phyloP scores from a whole-genome alignment of 1,284 basidiomycete species.

The Boletus mariae region DNA sequence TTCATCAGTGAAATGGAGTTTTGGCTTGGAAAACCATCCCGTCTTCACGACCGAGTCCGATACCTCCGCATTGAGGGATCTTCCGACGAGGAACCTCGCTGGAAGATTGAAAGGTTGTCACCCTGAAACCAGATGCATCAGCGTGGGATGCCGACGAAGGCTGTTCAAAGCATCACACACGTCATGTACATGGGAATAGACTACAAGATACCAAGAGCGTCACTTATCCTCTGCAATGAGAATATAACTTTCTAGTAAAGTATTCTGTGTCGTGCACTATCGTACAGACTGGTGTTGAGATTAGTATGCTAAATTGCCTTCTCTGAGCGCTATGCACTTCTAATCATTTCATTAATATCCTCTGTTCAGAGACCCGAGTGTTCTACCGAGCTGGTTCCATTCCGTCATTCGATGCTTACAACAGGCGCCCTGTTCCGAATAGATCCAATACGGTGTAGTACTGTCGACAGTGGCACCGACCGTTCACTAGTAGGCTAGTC shows the following conservation, averaged over 20 bases:
- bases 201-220: conserved; percentile 15
- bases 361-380: neutral
- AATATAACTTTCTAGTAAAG: neutral
- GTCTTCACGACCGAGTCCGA: conserved; percentile 85
- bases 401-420: neutral
- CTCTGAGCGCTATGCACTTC: neutral
- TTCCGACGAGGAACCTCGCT: conserved; percentile 39
- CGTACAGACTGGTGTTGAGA: neutral
- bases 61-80: conserved; percentile 62
- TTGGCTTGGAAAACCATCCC: conserved; percentile 88
- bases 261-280: neutral
- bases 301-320: neutral
- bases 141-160: neutral
- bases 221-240: neutral
- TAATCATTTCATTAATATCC: neutral
- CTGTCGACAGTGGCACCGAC: neutral
- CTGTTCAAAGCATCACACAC: neutral
- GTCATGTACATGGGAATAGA: neutral
- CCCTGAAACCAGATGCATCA: conserved; percentile 17
- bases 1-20: conserved; percentile 73
- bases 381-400: neutral
- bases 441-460: neutral
- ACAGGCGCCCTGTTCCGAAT: neutral
- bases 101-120: conserved; percentile 30
- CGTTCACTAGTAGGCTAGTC: neutral